A percentile compares a stretch with the other conserved stretches of the same genome.
These are phyloP conservation scores for Mortierella sp. DNA, from an alignment of 371 early-diverging fungal genomes.

Conservation along the genomic window DNA sequence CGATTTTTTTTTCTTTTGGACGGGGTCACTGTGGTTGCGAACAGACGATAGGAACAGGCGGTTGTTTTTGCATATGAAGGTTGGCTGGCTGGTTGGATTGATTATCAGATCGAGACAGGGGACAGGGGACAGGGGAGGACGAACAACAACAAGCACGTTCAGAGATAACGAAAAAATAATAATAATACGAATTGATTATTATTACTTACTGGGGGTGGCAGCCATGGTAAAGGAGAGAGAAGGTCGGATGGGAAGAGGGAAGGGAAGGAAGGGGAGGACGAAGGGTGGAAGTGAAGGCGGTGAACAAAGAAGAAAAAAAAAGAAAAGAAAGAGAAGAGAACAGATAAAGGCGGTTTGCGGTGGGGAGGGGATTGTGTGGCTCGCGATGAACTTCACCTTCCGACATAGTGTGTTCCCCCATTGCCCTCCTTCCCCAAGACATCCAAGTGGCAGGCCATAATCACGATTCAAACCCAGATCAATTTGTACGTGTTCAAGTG, in stretches of 20 bases:
- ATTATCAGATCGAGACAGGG: background rate
- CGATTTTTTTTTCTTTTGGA: too few relatives aligned
- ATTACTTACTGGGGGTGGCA: conserved; percentile 20
- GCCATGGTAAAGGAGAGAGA: conserved; percentile 12
- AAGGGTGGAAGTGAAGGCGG: background rate
- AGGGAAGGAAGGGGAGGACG: background rate
- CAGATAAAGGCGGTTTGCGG: conserved; percentile 1
- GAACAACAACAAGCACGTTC: too few relatives aligned
- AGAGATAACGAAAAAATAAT: too few relatives aligned
- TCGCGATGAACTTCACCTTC: background rate
- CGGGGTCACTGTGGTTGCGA: too few relatives aligned
- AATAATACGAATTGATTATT: background rate
- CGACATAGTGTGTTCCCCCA: too few relatives aligned
- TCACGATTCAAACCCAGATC: too few relatives aligned
- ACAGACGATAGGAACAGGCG: background rate
- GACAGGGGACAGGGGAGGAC: background rate
- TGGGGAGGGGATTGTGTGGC: background rate
- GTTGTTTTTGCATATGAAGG: background rate
- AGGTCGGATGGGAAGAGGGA: background rate
- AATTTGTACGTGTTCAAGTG: too few relatives aligned
- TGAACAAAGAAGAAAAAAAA: conserved; percentile 13
- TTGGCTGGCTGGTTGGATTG: background rate
- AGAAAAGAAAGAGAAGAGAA: background rate
- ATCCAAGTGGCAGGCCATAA: too few relatives aligned
- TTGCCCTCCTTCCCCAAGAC: too few relatives aligned